A percentile compares a stretch with the other conserved stretches of the same genome.
Evolutionary conservation across 2,329 filamentous ascomycete genomes (phyloP).

Genomic region (Rutstroemia sp.): DNA sequence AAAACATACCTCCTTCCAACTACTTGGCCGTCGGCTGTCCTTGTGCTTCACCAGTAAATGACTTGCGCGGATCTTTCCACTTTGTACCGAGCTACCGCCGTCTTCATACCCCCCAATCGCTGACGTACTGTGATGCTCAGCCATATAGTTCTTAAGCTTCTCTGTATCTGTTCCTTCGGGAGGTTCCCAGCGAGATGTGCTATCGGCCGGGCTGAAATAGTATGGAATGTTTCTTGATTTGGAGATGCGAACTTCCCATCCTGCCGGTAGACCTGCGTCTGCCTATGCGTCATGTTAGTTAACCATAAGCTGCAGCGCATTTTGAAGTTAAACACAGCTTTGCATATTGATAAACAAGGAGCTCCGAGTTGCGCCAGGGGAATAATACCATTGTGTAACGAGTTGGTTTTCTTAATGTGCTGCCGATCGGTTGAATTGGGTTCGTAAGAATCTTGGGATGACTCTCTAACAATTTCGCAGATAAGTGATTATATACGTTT

Average conservation of each 20-base stretch:
- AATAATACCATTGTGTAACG: conserved; percentile 4
- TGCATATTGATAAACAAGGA: neutral
- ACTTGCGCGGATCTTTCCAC: conserved; percentile 86
- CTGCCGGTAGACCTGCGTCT: conserved; percentile 72
- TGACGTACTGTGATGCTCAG: conserved; percentile 65
- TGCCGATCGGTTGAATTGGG: neutral
- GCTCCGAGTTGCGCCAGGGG: neutral
- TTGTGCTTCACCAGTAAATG: conserved; percentile 92
- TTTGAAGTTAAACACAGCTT: neutral
- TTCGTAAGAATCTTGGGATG: neutral
- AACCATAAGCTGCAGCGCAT: neutral
- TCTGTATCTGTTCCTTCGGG: conserved; percentile 83
- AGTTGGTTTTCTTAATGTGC: neutral
- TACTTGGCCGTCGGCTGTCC: conserved; percentile 79
- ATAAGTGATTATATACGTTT: neutral
- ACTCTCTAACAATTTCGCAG: neutral
- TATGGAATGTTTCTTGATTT: conserved; percentile 98
- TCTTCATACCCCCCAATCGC: conserved; percentile 33
- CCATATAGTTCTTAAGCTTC: conserved; percentile 92
- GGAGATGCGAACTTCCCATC: conserved; percentile 95
- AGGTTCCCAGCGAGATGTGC: conserved; percentile 92
- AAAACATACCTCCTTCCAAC: conserved; percentile 69
- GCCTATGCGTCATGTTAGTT: conserved; percentile 35
- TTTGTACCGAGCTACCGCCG: conserved; percentile 33
- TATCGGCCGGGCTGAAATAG: conserved; percentile 87